Base-by-base conservation (phyloP, 1,284 basidiomycete species). In the Vanrija humicola region DNA sequence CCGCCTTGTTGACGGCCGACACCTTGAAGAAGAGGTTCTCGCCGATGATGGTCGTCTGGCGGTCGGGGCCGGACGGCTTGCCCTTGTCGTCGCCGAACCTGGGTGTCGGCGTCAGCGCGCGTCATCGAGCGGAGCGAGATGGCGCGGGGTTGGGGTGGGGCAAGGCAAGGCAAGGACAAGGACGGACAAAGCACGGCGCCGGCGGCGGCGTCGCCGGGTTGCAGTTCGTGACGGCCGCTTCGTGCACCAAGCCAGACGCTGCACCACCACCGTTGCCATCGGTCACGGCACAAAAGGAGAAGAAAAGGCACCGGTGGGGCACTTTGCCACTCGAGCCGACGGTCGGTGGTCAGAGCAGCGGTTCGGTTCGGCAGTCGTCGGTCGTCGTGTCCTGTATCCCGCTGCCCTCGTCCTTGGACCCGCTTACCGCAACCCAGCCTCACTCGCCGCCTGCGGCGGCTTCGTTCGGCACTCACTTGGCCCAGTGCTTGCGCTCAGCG, bases 1-100 rank as follows among this genome's bases (percentile, higher is more conserved):
- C 88, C 79, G 89, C 90, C 78, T 87, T 89, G 28, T 72, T 75
- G 43, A 92, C 91, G 3, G 88, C 86, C 47, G 82, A 86, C 51
- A 98, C 76, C 76, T 93, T 95, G 70, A 98, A 81, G 18, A 82
- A 75, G 28, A 98, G 84, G 64, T 87, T 89, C 79, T 98, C 96
- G 52, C 90, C 95, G 42, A 98, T 88, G 2, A 94, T 96, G 3
- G 96, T 99, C 5, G 96, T 98, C 21, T 91, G 89, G 43, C 86
- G 82, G 80, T 98, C 90, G 10, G 94, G 95, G 6, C 96, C 96
- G 6, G 89, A 78, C 49, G 88, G 84, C 69, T 86, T 90, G 43
- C 90, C 90, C 76, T 86, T 88, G 78, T 99, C 96, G 66, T 84
- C 81, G 4, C 95, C 95, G 73, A 99, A 99, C 69, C 76, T 79